phyloP scores from a whole-genome alignment of 148 eudicot species.

The Vaccinium myrtillus region DNA sequence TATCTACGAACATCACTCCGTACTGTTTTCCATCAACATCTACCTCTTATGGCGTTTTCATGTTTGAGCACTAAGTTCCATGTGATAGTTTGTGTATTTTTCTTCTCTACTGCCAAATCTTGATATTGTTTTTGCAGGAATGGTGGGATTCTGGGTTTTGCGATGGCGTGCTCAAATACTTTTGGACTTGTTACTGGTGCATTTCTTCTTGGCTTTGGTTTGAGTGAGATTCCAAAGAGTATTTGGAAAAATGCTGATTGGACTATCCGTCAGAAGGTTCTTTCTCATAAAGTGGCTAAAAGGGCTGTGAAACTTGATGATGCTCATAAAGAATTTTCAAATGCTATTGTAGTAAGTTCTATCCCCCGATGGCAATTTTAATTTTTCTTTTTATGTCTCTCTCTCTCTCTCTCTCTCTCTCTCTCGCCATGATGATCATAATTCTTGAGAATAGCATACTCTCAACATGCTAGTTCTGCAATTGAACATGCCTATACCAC shows the following conservation, averaged over 20 bases:
- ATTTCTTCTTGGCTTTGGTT: conserved; percentile 83
- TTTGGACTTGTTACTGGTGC: conserved; percentile 98
- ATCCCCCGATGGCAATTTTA: not conserved
- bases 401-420: not conserved
- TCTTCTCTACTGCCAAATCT: not conserved
- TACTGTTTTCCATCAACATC: not conserved
- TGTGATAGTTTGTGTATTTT: not conserved
- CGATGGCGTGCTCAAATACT: conserved; percentile 98
- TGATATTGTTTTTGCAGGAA: conserved; percentile 41
- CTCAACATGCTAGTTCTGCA: conserved; percentile 1
- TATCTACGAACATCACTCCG: not conserved
- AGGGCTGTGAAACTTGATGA: conserved; percentile 89
- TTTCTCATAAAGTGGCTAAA: conserved; percentile 85
- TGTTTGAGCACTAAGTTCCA: not conserved
- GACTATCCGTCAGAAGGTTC: conserved; percentile 65
- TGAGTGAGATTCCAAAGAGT: conserved; percentile 85
- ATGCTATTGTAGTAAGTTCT: conserved; percentile 81
- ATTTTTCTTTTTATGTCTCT: not conserved
- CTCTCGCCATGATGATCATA: not conserved
- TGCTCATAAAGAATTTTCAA: conserved; percentile 87
- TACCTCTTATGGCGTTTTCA: not conserved
- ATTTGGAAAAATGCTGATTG: conserved; percentile 85
- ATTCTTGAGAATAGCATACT: not conserved
- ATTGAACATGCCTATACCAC: not conserved
- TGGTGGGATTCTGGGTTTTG: conserved; percentile 73